Evolutionary conservation across 352 stramenopile species (phyloP).

Genomic region (Globisporangium emineosum): DNA sequence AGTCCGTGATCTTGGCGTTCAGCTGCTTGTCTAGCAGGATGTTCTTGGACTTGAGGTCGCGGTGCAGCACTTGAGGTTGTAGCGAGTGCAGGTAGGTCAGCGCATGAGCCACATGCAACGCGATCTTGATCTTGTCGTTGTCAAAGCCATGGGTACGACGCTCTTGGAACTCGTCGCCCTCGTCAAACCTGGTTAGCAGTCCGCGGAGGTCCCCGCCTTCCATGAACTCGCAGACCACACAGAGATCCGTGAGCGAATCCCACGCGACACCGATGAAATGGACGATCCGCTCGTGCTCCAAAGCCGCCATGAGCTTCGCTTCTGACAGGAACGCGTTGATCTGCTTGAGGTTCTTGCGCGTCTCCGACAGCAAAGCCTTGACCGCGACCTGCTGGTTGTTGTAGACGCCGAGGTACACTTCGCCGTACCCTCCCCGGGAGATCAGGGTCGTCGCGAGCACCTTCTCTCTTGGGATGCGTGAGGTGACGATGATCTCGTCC

Average conservation of each 20-base stretch:
- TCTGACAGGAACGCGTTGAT: conserved; percentile 40
- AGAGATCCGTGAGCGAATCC: conserved; percentile 42
- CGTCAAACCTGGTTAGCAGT: conserved; percentile 21
- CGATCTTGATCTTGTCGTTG: conserved; percentile 29
- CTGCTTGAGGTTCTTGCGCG: conserved; percentile 24
- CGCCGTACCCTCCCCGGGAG: conserved; percentile 35
- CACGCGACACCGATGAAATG: conserved; percentile 44
- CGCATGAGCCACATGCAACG: conserved; percentile 28
- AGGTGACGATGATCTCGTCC: conserved; percentile 23
- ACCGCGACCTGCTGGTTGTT: conserved; percentile 34
- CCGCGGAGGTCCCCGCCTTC: conserved; percentile 37
- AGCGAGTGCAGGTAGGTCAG: conserved; percentile 49
- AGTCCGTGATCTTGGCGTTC: conserved; percentile 59
- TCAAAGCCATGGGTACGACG: conserved; percentile 31
- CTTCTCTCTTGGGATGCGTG: conserved; percentile 28
- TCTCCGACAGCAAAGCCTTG: conserved; percentile 37
- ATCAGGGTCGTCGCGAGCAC: conserved; percentile 21
- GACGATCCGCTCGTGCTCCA: conserved; percentile 43
- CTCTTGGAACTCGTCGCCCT: conserved; percentile 13
- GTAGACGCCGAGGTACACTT: conserved; percentile 41
- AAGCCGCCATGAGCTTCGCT: conserved; percentile 36
- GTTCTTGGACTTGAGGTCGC: conserved; percentile 53
- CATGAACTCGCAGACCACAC: conserved; percentile 41
- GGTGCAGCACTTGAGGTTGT: conserved; percentile 33
- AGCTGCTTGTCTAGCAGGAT: conserved; percentile 32